Conservation (phyloP, 2,329 filamentous ascomycete genomes). For the Botrytis fragariae region DNA sequence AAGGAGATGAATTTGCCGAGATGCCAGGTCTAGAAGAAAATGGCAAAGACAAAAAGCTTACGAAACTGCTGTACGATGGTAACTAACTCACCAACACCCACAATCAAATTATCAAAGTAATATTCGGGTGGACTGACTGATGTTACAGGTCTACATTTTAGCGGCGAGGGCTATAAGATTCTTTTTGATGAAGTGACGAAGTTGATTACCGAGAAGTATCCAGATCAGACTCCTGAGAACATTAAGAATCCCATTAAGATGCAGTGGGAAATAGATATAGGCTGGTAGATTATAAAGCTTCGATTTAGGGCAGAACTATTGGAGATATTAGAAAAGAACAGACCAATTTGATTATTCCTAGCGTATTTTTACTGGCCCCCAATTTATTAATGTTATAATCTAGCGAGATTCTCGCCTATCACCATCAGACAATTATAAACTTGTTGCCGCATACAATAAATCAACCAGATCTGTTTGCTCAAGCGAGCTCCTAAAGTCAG, state of each 20-base stretch:
- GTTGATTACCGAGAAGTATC: neutral
- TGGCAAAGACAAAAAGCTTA: neutral
- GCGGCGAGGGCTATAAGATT: slow-evolving; percentile 15
- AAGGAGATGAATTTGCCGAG: neutral
- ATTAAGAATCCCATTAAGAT: neutral
- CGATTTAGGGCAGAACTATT: neutral
- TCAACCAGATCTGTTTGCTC: neutral
- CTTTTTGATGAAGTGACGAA: slow-evolving; percentile 12
- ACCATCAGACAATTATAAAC: neutral
- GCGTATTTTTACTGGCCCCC: neutral
- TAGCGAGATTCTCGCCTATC: neutral
- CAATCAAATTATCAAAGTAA: neutral
- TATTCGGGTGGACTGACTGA: neutral
- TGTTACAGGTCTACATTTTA: slow-evolving; percentile 12
- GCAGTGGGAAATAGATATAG: slow-evolving; percentile 16
- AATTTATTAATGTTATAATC: neutral
- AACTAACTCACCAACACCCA: neutral
- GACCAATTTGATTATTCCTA: neutral
- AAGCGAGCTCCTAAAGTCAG: neutral
- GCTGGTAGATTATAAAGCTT: neutral
- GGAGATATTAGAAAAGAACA: neutral
- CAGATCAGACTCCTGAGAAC: slow-evolving; percentile 13
- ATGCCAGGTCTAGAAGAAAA: slow-evolving; percentile 12
- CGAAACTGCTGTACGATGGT: slow-evolving; percentile 12
- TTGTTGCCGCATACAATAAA: neutral